Evolutionary conservation across 2,329 filamentous ascomycete species (phyloP), one percentile per base, ranked within the genome.

Genomic region (Aureobasidium sp.): DNA sequence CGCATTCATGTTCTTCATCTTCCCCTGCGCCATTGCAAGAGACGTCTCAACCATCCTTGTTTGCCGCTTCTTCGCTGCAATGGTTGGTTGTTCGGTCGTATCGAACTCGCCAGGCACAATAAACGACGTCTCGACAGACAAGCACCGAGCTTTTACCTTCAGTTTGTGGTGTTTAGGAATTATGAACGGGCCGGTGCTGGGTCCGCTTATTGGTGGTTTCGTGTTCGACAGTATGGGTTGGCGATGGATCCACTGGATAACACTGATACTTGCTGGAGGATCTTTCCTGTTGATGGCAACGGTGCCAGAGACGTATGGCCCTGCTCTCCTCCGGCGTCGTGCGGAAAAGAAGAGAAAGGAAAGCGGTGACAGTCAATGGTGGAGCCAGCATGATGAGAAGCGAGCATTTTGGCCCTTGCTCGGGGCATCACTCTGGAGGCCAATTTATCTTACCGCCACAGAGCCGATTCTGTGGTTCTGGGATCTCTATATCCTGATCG

Each of bases 131-230:
- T 85, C 88, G 17, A 80, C 80, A 15, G 88, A 91, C 42, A 85
- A 93, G 48, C 85, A 87, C 67, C 85, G 91, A 14, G 89, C 89
- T 4, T 76, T 91, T 15, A 86, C 86, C 55, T 88, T 95, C 74
- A 89, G 86, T 5, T 78, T 93, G 36, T 95, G 89, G 84, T 84
- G 82, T 64, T 83, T 94, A 59, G 90, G 89, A 0, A 89, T 90
- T 0, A 81, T 94, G 70, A 94, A 94, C 70, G 62, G 59, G 2
- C 62, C 62, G 2, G 51, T 57, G 7, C 11, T 64, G 2, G 62
- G 62, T 5, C 62, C 62, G 0, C 12, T 64, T 2, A 42, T 64
- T 9, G 62, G 59, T 12, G 62, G 62, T 6, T 64, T 62, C 31
- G 42, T 45, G 1, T 51, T 49, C 11, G 39, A 62, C 5, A 44